These are phyloP conservation scores for Cryptococcus hybrid DNA, from an alignment of 1,284 basidiomycete genomes.

Conservation along the genomic window DNA sequence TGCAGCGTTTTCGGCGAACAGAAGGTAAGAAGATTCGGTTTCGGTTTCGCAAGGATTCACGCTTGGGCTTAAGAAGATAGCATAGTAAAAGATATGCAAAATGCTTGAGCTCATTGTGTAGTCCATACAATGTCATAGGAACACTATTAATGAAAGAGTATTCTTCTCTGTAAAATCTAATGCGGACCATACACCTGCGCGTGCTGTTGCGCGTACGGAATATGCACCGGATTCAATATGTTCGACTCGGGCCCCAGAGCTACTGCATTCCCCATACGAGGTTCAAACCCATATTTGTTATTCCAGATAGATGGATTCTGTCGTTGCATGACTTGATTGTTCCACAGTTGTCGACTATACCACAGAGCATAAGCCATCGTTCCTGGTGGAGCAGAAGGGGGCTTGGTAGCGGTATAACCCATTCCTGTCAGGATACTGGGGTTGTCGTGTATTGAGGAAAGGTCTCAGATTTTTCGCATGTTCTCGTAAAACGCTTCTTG, in stretches of 20 bases:
- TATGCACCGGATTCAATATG: not conserved
- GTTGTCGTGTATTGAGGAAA: slow-evolving; percentile 29
- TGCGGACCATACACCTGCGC: not conserved
- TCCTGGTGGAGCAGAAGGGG: slow-evolving; percentile 17
- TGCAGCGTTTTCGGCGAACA: no score
- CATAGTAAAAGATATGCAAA: no score
- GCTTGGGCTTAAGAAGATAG: no score
- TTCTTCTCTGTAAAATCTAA: not conserved
- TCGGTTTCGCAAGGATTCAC: no score
- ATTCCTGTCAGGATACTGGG: slow-evolving; percentile 2
- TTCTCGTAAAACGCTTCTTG: slow-evolving; percentile 35
- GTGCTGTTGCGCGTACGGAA: not conserved
- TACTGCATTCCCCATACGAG: not conserved
- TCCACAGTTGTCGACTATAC: slow-evolving; percentile 24
- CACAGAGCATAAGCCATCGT: slow-evolving; percentile 24
- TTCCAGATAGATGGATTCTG: not conserved
- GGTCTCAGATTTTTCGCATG: slow-evolving; percentile 26
- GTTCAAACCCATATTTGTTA: not conserved
- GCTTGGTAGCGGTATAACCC: slow-evolving; percentile 1
- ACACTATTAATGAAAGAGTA: no score
- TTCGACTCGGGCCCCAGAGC: not conserved
- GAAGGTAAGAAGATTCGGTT: no score
- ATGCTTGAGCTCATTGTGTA: no score
- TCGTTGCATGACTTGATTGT: slow-evolving; percentile 9
- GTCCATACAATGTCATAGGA: no score